These are phyloP conservation scores for Chrysosporium queenslandicum DNA, from an alignment of 2,329 filamentous ascomycete species.

Conservation along the genomic window DNA sequence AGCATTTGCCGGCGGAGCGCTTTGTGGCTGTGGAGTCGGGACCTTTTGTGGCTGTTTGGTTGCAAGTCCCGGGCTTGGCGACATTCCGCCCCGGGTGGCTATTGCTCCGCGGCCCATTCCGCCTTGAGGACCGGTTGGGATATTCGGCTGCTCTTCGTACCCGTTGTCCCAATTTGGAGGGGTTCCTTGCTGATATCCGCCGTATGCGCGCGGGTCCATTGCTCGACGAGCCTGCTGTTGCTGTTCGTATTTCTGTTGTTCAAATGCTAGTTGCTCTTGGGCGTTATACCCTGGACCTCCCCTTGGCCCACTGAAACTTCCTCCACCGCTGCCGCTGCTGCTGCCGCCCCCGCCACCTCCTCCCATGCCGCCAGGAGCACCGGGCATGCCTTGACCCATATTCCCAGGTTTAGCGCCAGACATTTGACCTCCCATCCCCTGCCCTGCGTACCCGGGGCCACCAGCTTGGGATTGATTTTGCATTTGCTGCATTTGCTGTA, in stretches of 20 bases:
- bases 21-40: conserved; percentile 37
- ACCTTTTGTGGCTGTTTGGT: conserved; percentile 34
- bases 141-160: conserved; percentile 86
- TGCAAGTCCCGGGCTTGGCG: conserved; percentile 31
- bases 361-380: conserved; percentile 37
- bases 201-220: conserved; percentile 35
- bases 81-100: conserved; percentile 33
- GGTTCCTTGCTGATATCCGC: conserved; percentile 46
- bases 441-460: conserved; percentile 18
- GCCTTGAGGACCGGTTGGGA: conserved; percentile 44
- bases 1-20: conserved; percentile 62
- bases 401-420: conserved; percentile 21
- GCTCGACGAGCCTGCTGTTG: conserved; percentile 52
- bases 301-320: conserved; percentile 35
- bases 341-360: too few relatives aligned
- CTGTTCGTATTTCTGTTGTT: conserved; percentile 69
- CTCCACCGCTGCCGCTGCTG: conserved; percentile 40
- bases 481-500: conserved; percentile 42
- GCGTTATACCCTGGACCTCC: conserved; percentile 53
- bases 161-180: conserved; percentile 94
- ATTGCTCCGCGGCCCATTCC: conserved; percentile 36
- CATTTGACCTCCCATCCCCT: conserved; percentile 34
- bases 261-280: conserved; percentile 63
- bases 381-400: conserved; percentile 20
- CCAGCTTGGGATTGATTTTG: conserved; percentile 38